These are phyloP conservation scores for Syzygium oleosum DNA, from an alignment of 345 rosid genomes.

Conservation along the genomic window DNA sequence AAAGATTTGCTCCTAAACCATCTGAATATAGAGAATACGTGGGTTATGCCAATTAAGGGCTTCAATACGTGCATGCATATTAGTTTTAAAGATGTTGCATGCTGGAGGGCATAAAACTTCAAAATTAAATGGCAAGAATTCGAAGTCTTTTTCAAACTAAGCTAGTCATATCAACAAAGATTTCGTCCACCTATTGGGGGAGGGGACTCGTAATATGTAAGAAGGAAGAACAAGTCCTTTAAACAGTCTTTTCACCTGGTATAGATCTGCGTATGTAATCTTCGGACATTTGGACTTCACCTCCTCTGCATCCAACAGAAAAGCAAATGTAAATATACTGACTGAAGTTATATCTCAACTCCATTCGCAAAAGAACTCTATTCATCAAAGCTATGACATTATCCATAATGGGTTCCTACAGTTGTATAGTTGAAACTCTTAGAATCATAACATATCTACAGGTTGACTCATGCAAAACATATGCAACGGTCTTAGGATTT, in stretches of 20 bases:
- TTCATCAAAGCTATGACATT: not conserved
- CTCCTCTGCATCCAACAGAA: conserved; percentile 34
- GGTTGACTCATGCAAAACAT: not conserved
- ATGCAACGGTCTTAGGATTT: not conserved
- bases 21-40: not conserved
- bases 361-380: not conserved
- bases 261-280: conserved; percentile 73
- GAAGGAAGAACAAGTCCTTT: not conserved
- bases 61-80: not conserved
- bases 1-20: not conserved
- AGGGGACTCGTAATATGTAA: not conserved
- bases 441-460: not conserved
- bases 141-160: not conserved
- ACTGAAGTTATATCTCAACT: not conserved
- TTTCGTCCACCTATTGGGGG: not conserved
- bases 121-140: not conserved
- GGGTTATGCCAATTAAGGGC: not conserved
- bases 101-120: not conserved
- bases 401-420: not conserved
- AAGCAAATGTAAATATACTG: not conserved
- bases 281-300: conserved; percentile 78
- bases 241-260: conserved; percentile 31
- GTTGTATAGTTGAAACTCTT: not conserved
- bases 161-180: not conserved
- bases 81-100: not conserved